phyloP scores from a whole-genome alignment of 164 flowering plant genomes.

The Annona squamosa region DNA sequence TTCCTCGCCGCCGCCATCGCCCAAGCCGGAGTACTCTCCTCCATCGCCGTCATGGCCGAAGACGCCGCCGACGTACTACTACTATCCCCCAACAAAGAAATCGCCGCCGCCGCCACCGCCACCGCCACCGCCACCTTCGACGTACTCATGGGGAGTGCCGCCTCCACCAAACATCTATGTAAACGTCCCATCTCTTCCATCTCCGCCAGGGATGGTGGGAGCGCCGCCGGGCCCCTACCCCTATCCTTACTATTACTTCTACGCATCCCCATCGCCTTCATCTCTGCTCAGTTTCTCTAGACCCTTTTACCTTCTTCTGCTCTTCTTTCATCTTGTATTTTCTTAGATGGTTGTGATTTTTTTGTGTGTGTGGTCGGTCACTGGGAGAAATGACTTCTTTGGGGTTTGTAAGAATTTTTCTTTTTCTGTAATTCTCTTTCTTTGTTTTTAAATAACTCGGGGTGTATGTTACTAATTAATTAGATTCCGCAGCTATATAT shows the following conservation, averaged over 20 bases:
- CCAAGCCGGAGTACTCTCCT: slow-evolving; percentile 11
- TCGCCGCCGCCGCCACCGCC: slow-evolving; percentile 5
- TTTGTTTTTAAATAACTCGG: too few relatives aligned
- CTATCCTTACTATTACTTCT: slow-evolving; percentile 8
- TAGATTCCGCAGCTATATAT: too few relatives aligned
- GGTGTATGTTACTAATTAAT: too few relatives aligned
- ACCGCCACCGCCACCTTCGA: slow-evolving; percentile 3
- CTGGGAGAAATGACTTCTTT: background rate
- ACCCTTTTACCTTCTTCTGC: background rate
- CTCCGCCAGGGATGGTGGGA: slow-evolving; percentile 8
- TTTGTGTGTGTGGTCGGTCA: background rate
- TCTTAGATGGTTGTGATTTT: background rate
- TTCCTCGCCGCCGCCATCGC: slow-evolving; percentile 41
- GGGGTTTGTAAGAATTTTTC: background rate
- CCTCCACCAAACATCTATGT: slow-evolving; percentile 11
- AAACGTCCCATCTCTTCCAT: slow-evolving; percentile 14
- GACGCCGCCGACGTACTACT: background rate
- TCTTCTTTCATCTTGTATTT: background rate
- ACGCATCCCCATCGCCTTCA: background rate
- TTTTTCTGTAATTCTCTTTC: background rate
- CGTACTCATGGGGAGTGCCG: slow-evolving; percentile 1
- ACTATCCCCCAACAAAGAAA: background rate
- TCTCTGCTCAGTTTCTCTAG: background rate
- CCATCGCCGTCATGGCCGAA: slow-evolving; percentile 4
- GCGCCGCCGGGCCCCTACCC: slow-evolving; percentile 14